Evolutionary conservation across 108 stramenopile genomes (phyloP).

Genomic region (Seminavis robusta): DNA sequence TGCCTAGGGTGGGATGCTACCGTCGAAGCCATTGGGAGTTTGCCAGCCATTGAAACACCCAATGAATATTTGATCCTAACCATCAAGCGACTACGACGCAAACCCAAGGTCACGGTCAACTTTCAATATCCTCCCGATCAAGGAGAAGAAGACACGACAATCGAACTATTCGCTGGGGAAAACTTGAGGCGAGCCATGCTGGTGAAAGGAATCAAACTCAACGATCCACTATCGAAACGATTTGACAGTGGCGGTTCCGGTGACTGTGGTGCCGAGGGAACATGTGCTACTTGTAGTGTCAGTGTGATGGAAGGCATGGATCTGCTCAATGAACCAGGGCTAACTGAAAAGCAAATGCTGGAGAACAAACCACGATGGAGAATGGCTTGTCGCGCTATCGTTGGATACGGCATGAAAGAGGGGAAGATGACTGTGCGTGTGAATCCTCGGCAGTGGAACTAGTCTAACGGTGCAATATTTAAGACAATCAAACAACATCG

Average conservation of each 20-base stretch:
- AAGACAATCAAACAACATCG: too few relatives aligned
- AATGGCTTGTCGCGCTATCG: slow-evolving; percentile 71
- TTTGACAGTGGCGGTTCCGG: slow-evolving; percentile 50
- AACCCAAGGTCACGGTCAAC: slow-evolving; percentile 69
- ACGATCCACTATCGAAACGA: slow-evolving; percentile 56
- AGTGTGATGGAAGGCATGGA: slow-evolving; percentile 47
- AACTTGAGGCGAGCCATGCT: slow-evolving; percentile 79
- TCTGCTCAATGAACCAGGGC: slow-evolving; percentile 45
- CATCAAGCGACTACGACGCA: slow-evolving; percentile 71
- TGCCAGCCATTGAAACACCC: slow-evolving; percentile 31
- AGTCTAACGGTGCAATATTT: too few relatives aligned
- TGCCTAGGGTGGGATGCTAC: slow-evolving; percentile 55
- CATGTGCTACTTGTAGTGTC: slow-evolving; percentile 70
- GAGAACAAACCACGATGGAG: slow-evolving; percentile 60
- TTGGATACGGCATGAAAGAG: slow-evolving; percentile 72
- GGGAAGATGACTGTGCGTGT: slow-evolving; percentile 64
- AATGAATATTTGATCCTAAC: slow-evolving; percentile 49
- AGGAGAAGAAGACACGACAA: slow-evolving; percentile 46
- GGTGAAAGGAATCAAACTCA: slow-evolving; percentile 68
- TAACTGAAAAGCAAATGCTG: slow-evolving; percentile 63
- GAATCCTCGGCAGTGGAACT: slow-evolving; percentile 76
- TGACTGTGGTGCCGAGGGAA: slow-evolving; percentile 66
- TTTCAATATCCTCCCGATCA: slow-evolving; percentile 72
- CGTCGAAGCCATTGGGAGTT: slow-evolving; percentile 51
- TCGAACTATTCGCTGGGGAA: slow-evolving; percentile 84